These are phyloP conservation scores for Drechmeria coniospora DNA, from an alignment of 2,329 filamentous ascomycete genomes.

Conservation along the genomic window DNA sequence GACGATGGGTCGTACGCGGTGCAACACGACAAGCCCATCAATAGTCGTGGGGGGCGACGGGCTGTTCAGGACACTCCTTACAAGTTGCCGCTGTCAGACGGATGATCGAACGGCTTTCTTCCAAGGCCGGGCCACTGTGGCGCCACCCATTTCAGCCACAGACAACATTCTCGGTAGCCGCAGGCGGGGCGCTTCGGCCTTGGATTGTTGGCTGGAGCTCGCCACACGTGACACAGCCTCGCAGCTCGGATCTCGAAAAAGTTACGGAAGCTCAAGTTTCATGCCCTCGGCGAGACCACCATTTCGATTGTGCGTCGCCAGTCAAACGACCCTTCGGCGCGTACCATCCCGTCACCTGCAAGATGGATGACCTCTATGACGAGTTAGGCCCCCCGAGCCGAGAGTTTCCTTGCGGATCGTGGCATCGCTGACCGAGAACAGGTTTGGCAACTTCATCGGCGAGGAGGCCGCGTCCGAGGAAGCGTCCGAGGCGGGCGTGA, in stretches of 20 bases:
- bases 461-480: constrained; percentile 76
- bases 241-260: constrained; percentile 7
- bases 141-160: too few species aligned
- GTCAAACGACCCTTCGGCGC: constrained; percentile 7
- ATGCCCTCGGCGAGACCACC: constrained; percentile 4
- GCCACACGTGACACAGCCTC: constrained; percentile 6
- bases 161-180: too few species aligned
- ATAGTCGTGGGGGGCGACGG: too few species aligned
- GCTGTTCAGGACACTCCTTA: too few species aligned
- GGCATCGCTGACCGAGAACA: too few species aligned
- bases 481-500: constrained; percentile 63
- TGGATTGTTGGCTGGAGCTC: not conserved
- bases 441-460: constrained; percentile 97
- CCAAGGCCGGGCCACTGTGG: too few species aligned
- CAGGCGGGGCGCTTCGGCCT: too few species aligned
- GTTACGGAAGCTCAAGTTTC: constrained; percentile 3
- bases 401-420: too few species aligned
- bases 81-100: too few species aligned
- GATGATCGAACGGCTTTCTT: too few species aligned
- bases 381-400: constrained; percentile 41
- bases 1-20: too few species aligned
- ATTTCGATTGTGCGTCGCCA: constrained; percentile 7
- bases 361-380: constrained; percentile 94
- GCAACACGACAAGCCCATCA: too few species aligned
- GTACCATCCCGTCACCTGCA: constrained; percentile 8